Evolutionary conservation across 1,139 yeast species (phyloP), one percentile per base, ranked within the genome.

Genomic region (Hemisphaericaspora xylofermentans): DNA sequence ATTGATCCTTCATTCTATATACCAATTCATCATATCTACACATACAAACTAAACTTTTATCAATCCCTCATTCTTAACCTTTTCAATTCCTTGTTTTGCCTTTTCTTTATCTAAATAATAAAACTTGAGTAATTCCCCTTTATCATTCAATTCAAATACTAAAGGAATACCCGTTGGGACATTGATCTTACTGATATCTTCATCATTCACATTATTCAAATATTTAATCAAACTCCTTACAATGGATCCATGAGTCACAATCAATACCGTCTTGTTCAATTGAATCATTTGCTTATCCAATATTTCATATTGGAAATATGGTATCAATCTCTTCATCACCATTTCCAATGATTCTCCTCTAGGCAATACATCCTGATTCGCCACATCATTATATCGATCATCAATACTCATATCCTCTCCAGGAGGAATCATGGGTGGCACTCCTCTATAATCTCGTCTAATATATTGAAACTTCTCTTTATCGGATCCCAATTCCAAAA

Each of bases 81-180:
- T 78, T 42, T 71, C 83, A 5, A 87, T 86, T 42, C 84, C 85
- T 48, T 69, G 61, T 44, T 70, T 68, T 0, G 93, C 93, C 45
- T 71, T 71, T 50, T 82, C 85, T n/a, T 85, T 82, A 54, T 85
- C 93, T 45, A 85, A 62, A 54, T 84, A 85, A 47, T 69, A 74
- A 54, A 76, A 77, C 25, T 64, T 64, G 1, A 67, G 56, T 35
- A 77, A 68, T 29, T 64, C 60, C 27, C 80, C 68, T 12, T 67
- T 56, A 33, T 72, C 72, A 48, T 76, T 56, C 29, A 80, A 54
- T 47, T 80, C 83, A 45, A 80, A 66, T 29, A 81, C 78, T 43
- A 85, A 64, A 4, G 94, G 94, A 9, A 85, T 80, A 0, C 89
- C 93, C 35, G 87, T 85, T 2, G 95, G 93, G 9, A 84, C 83